Conservation (phyloP, 2,329 filamentous ascomycete genomes). For the Paraconiothyrium sp. region DNA sequence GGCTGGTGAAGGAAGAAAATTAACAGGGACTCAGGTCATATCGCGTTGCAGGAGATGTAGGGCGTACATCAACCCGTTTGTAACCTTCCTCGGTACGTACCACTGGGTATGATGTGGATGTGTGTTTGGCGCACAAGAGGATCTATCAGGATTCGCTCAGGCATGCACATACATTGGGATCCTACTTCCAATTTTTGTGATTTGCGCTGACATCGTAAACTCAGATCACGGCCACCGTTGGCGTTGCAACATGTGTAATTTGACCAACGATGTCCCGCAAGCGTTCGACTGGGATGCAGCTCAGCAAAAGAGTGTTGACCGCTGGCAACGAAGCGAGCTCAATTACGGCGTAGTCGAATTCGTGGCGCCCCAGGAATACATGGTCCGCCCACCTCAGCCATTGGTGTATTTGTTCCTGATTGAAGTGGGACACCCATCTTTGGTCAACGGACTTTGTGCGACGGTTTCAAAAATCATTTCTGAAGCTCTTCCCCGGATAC, state of each 20-base stretch:
- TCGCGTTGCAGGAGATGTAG: conserved; percentile 79
- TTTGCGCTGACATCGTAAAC: neutral
- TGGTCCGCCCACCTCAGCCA: conserved; percentile 96
- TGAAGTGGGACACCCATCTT: conserved; percentile 89
- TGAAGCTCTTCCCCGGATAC: conserved; percentile 94
- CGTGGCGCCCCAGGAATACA: conserved; percentile 97
- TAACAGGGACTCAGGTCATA: neutral
- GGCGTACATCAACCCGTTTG: conserved; percentile 97
- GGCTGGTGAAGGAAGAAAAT: neutral
- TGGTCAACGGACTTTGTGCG: conserved; percentile 89
- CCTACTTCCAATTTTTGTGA: neutral
- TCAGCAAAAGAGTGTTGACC: conserved; percentile 87
- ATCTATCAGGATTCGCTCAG: neutral
- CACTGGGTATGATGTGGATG: neutral
- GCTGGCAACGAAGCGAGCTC: conserved; percentile 90
- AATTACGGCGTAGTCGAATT: conserved; percentile 98
- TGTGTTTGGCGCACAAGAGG: neutral
- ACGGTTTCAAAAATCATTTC: conserved; percentile 93
- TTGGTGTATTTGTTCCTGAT: conserved; percentile 95
- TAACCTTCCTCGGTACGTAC: conserved; percentile 78
- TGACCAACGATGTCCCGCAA: conserved; percentile 98
- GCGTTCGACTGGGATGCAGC: conserved; percentile 98
- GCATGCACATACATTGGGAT: neutral
- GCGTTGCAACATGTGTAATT: conserved; percentile 99
- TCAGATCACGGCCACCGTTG: conserved; percentile 88